phyloP scores from a whole-genome alignment of 2,329 filamentous ascomycete species.

The Talaromyces sp. region DNA sequence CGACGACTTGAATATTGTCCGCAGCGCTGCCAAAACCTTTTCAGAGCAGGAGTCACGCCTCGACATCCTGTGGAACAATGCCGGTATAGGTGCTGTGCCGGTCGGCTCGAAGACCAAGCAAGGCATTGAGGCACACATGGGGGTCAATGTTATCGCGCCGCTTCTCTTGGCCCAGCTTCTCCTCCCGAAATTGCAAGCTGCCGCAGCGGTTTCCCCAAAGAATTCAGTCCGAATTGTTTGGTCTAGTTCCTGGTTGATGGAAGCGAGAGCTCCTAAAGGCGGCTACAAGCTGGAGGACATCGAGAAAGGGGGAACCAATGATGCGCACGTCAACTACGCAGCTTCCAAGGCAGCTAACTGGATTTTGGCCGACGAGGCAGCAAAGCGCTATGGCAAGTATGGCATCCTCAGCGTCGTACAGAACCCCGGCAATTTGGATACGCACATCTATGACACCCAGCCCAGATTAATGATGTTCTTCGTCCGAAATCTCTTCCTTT shows the following conservation, averaged over 20 bases:
- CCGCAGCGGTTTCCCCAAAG: constrained; percentile 3
- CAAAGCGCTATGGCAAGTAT: background rate
- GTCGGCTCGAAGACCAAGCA: constrained; percentile 28
- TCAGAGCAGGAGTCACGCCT: constrained; percentile 31
- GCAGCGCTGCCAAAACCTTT: constrained; percentile 29
- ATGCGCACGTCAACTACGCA: background rate
- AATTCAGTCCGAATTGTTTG: constrained; percentile 35
- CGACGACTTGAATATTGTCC: background rate
- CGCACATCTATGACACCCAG: background rate
- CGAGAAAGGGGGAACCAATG: background rate
- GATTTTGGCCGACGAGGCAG: background rate
- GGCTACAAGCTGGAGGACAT: background rate
- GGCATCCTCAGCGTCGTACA: background rate
- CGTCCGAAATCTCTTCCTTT: background rate
- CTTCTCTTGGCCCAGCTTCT: constrained; percentile 39
- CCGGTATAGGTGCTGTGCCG: constrained; percentile 34
- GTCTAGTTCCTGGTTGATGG: constrained; percentile 16
- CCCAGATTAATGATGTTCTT: constrained; percentile 3
- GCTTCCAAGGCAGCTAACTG: background rate
- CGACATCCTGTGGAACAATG: constrained; percentile 42
- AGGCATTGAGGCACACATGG: constrained; percentile 35
- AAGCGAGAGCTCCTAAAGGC: background rate
- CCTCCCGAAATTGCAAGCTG: constrained; percentile 23
- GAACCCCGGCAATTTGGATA: background rate
- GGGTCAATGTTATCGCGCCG: constrained; percentile 38